A percentile compares a stretch with the other conserved stretches of the same genome.
These are phyloP conservation scores for Crepidotus variabilis DNA, from an alignment of 768 basidiomycete species.

Conservation along the genomic window DNA sequence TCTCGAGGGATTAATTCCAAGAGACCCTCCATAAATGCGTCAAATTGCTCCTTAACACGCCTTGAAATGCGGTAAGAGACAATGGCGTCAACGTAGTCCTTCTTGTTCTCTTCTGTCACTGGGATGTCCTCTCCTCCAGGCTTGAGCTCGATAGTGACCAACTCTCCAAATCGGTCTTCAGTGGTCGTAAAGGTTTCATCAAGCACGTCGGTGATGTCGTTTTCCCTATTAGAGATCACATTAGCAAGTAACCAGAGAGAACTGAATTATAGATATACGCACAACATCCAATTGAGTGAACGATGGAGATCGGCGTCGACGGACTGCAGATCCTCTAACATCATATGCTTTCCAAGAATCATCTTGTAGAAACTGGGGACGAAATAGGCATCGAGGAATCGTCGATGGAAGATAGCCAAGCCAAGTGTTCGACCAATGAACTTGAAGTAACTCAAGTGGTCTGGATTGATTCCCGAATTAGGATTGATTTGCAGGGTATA, in stretches of 20 bases:
- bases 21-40: constrained; percentile 83
- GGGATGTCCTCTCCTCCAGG: constrained; percentile 54
- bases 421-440: constrained; percentile 76
- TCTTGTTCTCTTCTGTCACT: constrained; percentile 75
- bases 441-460: constrained; percentile 77
- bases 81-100: constrained; percentile 72
- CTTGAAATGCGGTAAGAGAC: constrained; percentile 82
- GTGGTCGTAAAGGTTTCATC: constrained; percentile 71
- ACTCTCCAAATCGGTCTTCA: constrained; percentile 75
- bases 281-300: constrained; percentile 76
- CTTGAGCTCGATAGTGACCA: constrained; percentile 63
- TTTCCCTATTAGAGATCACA: constrained; percentile 42
- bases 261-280: constrained; percentile 23
- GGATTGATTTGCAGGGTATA: constrained; percentile 82
- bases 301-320: constrained; percentile 67
- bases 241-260: not conserved
- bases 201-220: constrained; percentile 71
- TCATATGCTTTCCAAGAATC: constrained; percentile 59
- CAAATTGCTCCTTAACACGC: constrained; percentile 80
- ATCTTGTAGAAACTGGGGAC: constrained; percentile 81
- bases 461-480: constrained; percentile 70
- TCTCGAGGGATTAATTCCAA: constrained; percentile 82
- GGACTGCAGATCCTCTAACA: constrained; percentile 62
- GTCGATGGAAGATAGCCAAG: constrained; percentile 72
- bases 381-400: constrained; percentile 78